Conservation (phyloP, 371 early-diverging fungal genomes). For the Gilbertella persicaria region DNA sequence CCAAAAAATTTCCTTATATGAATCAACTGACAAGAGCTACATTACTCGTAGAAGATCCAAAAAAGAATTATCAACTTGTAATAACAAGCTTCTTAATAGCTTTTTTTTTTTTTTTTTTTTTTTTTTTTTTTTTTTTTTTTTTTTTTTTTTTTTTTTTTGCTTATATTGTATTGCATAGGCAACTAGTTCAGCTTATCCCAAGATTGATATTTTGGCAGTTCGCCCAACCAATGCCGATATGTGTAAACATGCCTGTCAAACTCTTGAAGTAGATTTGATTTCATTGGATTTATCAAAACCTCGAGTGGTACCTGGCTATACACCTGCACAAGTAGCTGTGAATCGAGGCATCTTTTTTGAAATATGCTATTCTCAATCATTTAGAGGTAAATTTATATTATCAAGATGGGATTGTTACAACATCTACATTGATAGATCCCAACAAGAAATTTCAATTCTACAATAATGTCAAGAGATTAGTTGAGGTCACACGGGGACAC, state of each 20-base stretch:
- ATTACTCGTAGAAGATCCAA: conserved; percentile 59
- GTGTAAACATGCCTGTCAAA: conserved; percentile 76
- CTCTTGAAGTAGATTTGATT: conserved; percentile 86
- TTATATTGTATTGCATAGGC: conserved; percentile 32
- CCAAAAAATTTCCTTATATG: conserved; percentile 37
- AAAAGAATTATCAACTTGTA: conserved; percentile 70
- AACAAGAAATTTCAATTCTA: conserved; percentile 66
- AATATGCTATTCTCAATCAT: conserved; percentile 75
- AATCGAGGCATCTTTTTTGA: conserved; percentile 87
- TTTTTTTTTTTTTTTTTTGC: background rate
- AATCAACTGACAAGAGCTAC: conserved; percentile 67
- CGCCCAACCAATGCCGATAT: conserved; percentile 78
- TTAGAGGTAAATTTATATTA: conserved; percentile 55
- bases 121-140: background rate
- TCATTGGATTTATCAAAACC: conserved; percentile 73
- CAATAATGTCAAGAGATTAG: conserved; percentile 72
- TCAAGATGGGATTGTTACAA: no score
- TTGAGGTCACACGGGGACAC: conserved; percentile 84
- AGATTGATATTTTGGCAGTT: conserved; percentile 85
- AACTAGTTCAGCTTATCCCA: conserved; percentile 47
- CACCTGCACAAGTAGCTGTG: conserved; percentile 71
- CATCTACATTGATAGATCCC: conserved; percentile 40
- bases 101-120: background rate
- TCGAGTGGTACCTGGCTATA: conserved; percentile 60
- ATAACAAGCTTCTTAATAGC: background rate